These are phyloP conservation scores for Chrysoporthe cubensis DNA, from an alignment of 2,329 filamentous ascomycete species.

Conservation along the genomic window DNA sequence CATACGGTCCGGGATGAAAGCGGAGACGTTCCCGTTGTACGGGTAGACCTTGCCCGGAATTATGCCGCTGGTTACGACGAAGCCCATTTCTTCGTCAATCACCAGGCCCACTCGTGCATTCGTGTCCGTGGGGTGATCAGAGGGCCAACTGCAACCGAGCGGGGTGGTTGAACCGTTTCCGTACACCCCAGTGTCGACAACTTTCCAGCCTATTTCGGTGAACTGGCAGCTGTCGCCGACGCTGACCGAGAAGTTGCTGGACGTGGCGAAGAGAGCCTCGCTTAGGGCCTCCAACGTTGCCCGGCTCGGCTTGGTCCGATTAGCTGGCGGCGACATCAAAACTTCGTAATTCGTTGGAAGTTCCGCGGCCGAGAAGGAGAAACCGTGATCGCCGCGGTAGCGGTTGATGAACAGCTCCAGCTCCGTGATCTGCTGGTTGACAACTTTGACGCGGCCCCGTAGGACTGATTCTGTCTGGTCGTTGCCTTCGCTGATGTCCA, in stretches of 20 bases:
- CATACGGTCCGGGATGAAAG: slow-evolving; percentile 27
- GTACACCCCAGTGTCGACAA: slow-evolving; percentile 31
- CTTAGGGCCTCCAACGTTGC: slow-evolving; percentile 20
- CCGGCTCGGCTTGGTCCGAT: slow-evolving; percentile 30
- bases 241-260: slow-evolving; percentile 16
- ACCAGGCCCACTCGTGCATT: slow-evolving; percentile 30
- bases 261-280: slow-evolving; percentile 16
- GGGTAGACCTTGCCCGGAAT: slow-evolving; percentile 30
- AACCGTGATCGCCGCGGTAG: slow-evolving; percentile 32
- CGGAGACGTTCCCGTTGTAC: slow-evolving; percentile 12
- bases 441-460: slow-evolving; percentile 31
- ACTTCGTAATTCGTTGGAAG: slow-evolving; percentile 29
- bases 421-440: slow-evolving; percentile 31
- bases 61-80: slow-evolving; percentile 31
- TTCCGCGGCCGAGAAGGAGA: slow-evolving; percentile 31
- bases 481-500: slow-evolving; percentile 32
- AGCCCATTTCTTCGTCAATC: slow-evolving; percentile 32
- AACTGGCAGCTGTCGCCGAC: slow-evolving; percentile 28
- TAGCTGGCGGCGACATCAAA: slow-evolving; percentile 30
- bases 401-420: slow-evolving; percentile 33
- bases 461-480: slow-evolving; percentile 27
- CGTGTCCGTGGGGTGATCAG: slow-evolving; percentile 29
- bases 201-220: slow-evolving; percentile 32
- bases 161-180: slow-evolving; percentile 29
- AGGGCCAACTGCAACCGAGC: slow-evolving; percentile 30